Evolutionary conservation across 805 yeast species (phyloP).

Genomic region (Saccharomycopsis fermentans): DNA sequence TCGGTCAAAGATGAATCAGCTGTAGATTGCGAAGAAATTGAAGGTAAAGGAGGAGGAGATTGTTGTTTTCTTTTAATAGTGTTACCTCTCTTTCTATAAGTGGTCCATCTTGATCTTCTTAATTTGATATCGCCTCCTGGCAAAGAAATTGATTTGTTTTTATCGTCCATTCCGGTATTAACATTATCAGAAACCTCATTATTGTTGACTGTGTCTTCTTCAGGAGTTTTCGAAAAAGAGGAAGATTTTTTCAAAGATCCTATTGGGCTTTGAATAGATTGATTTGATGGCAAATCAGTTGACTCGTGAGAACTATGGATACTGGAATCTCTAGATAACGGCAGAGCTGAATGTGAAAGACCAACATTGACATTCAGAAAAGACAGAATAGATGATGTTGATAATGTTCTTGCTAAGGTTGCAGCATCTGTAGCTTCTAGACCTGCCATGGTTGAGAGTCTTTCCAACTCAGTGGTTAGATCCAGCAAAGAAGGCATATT

Average conservation of each 20-base stretch:
- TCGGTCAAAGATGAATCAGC: background rate
- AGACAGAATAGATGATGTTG: slow-evolving; percentile 45
- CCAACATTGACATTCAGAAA: background rate
- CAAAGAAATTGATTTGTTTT: slow-evolving; percentile 6
- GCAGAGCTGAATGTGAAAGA: background rate
- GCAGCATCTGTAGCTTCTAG: slow-evolving; percentile 72
- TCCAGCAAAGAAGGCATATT: slow-evolving; percentile 58
- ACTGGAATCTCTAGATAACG: background rate
- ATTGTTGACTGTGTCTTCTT: background rate
- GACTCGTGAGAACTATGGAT: background rate
- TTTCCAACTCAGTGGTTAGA: slow-evolving; percentile 65
- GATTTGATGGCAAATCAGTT: background rate
- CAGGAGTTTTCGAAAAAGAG: background rate
- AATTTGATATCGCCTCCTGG: slow-evolving; percentile 26
- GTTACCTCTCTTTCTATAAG: slow-evolving; percentile 33
- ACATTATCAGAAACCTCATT: background rate
- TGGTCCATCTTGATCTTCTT: slow-evolving; percentile 42
- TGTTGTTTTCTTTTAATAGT: background rate
- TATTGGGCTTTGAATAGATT: background rate
- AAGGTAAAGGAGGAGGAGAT: background rate
- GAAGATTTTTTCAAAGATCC: background rate
- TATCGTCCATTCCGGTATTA: background rate
- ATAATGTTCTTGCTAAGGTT: slow-evolving; percentile 69
- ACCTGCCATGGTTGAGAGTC: slow-evolving; percentile 67
- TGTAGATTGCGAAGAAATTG: background rate